A percentile compares a stretch with the other conserved stretches of the same genome.
Conservation (phyloP, 1,284 basidiomycete genomes). For the Flammula alnicola region DNA sequence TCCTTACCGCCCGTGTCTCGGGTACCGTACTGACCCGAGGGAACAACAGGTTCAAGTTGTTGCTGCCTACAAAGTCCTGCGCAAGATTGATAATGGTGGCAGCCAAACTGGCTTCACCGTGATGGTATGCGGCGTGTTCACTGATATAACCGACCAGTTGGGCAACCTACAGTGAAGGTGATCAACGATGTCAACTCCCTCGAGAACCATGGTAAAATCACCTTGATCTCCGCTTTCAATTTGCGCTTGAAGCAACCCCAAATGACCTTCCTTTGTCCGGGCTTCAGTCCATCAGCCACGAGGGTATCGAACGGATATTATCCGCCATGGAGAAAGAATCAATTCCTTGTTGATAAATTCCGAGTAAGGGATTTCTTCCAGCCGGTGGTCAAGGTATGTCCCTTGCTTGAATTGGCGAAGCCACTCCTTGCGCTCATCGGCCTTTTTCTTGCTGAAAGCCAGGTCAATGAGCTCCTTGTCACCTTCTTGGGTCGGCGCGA, state of each 20-base stretch:
- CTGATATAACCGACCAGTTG: slow-evolving; percentile 95
- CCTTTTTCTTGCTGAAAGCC: slow-evolving; percentile 99
- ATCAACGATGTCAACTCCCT: background rate
- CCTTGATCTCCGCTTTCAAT: slow-evolving; percentile 92
- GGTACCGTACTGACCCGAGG: slow-evolving; percentile 97
- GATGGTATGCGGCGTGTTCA: slow-evolving; percentile 96
- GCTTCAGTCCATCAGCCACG: slow-evolving; percentile 96
- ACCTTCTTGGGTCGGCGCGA: slow-evolving; percentile 80
- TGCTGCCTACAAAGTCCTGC: slow-evolving; percentile 94
- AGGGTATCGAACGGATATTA: slow-evolving; percentile 95
- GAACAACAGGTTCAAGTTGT: slow-evolving; percentile 93
- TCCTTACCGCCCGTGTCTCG: slow-evolving; percentile 92
- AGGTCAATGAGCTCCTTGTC: slow-evolving; percentile 94
- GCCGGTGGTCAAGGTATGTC: slow-evolving; percentile 91
- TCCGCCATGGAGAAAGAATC: slow-evolving; percentile 99
- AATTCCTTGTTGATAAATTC: slow-evolving; percentile 99
- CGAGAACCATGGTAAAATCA: slow-evolving; percentile 28
- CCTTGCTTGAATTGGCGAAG: slow-evolving; percentile 95
- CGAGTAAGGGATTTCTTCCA: slow-evolving; percentile 84
- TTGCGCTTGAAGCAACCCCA: slow-evolving; percentile 97
- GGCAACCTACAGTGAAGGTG: slow-evolving; percentile 64
- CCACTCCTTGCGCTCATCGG: slow-evolving; percentile 99
- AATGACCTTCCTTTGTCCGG: slow-evolving; percentile 98
- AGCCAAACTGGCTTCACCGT: slow-evolving; percentile 89
- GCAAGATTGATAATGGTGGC: slow-evolving; percentile 94